These are phyloP conservation scores for Manihot esculenta DNA, from an alignment of 441 rosid genomes.

Conservation along the genomic window DNA sequence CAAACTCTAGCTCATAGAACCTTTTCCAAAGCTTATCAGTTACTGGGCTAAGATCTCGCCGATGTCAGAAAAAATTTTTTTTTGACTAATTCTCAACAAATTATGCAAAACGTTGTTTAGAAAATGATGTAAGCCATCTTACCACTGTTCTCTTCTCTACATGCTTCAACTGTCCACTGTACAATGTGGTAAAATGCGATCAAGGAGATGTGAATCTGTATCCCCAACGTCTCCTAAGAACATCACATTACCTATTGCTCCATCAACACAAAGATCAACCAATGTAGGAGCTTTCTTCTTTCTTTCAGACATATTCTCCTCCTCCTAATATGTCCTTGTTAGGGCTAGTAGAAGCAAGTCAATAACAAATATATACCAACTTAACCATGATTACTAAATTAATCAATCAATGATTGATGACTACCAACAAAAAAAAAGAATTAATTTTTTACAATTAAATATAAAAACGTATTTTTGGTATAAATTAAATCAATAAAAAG, in stretches of 20 bases:
- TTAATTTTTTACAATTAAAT: background rate
- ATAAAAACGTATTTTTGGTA: background rate
- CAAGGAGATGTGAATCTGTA: slow-evolving; percentile 77
- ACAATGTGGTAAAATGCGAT: slow-evolving; percentile 68
- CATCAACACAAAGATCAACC: slow-evolving; percentile 70
- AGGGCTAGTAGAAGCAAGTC: background rate
- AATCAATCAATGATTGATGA: background rate
- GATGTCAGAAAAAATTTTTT: slow-evolving; percentile 22
- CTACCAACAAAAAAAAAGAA: background rate
- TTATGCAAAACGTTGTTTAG: background rate
- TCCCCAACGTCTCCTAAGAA: slow-evolving; percentile 92
- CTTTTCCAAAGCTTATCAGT: slow-evolving; percentile 77
- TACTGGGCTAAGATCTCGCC: slow-evolving; percentile 72
- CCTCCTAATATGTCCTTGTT: background rate
- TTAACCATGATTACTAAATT: background rate
- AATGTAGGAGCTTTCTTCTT: slow-evolving; percentile 52
- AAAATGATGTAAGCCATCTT: slow-evolving; percentile 20
- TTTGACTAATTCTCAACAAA: background rate
- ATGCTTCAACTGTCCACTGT: slow-evolving; percentile 64
- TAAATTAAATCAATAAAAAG: background rate
- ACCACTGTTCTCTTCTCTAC: slow-evolving; percentile 64
- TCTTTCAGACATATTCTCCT: slow-evolving; percentile 8
- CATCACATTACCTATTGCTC: slow-evolving; percentile 52
- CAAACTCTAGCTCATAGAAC: slow-evolving; percentile 59
- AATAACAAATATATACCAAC: background rate